Conservation (phyloP, 2,329 filamentous ascomycete species). For the Bipolaris victoriae region DNA sequence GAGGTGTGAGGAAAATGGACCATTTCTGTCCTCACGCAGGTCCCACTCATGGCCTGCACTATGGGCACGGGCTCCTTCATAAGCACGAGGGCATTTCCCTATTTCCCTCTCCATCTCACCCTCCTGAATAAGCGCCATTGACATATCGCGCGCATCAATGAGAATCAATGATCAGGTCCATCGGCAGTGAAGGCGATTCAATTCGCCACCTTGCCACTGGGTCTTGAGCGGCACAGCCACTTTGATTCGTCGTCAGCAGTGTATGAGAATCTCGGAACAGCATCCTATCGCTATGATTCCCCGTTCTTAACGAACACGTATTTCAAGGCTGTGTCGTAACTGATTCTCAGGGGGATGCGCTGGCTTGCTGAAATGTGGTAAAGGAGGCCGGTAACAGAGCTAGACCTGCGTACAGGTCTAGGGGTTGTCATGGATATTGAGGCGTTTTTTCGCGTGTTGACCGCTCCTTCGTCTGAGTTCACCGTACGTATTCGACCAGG, state of each 20-base stretch:
- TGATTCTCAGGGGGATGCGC: background rate
- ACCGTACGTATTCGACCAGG: background rate
- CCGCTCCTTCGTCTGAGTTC: background rate
- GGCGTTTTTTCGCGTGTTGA: background rate
- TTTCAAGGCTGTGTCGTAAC: background rate
- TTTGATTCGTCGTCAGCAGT: background rate
- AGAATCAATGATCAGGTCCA: background rate
- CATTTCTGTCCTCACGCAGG: background rate
- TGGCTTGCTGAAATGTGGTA: background rate
- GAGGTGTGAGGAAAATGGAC: background rate
- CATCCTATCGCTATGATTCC: background rate
- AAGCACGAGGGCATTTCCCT: background rate
- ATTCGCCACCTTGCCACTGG: background rate
- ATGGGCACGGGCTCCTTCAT: background rate
- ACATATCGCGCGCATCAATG: background rate
- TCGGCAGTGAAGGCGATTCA: background rate
- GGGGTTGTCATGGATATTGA: background rate
- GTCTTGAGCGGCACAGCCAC: background rate
- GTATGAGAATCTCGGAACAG: background rate
- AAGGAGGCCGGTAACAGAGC: background rate
- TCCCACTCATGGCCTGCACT: background rate
- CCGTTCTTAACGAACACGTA: background rate
- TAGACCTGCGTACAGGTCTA: background rate
- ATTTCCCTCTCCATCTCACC: background rate
- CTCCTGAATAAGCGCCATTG: background rate